Evolutionary conservation across 495 filamentous ascomycete species (phyloP), one percentile per base, ranked within the genome.

Genomic region (Penicillium dipodomyicola): DNA sequence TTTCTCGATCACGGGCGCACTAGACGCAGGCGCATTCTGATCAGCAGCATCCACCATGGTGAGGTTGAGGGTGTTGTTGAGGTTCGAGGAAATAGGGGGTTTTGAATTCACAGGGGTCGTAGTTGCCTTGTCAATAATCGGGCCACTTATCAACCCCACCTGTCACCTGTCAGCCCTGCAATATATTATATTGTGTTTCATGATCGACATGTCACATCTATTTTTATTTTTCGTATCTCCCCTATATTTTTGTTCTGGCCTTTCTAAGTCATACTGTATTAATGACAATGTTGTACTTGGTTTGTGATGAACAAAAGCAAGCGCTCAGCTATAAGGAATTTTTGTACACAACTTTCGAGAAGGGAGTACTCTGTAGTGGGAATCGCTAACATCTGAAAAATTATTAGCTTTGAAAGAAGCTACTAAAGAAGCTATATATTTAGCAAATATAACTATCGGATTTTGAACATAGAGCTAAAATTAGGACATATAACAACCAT

Each of bases 21-120:
- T 10, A 12, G 7, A 15, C 35, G 35, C 35, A 8, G 62, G 50
- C 22, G 54, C 12, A 33, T 17, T 51, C 12, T 69, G 53, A 40
- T 66, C 67, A 15, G 54, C 51, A 22, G 67, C 48, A 20, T 70
- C 69, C 2, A 65, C 56, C 65, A 68, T 65, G 22, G 61, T 55
- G 30, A 29, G 29, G 25, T 20, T 37, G 55, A 33, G 37, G 37
- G 27, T 17, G 44, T 40, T 40, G 56, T 50, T 29, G 43, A 49
- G 23, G 20, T 35, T 23, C 17, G 41, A 39, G 10, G 46, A 50
- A 51, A 53, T 52, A 57, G 49, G 54, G 59, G 60, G 40, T 41
- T 53, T 52, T 55, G 17, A 63, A 50, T 52, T 43, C 46, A 33
- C 44, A 66, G 57, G 56, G 44, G 59, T 12, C 10, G 42, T 53